phyloP scores from a whole-genome alignment of 2,329 filamentous ascomycete species.

The Epichloe hybrida region DNA sequence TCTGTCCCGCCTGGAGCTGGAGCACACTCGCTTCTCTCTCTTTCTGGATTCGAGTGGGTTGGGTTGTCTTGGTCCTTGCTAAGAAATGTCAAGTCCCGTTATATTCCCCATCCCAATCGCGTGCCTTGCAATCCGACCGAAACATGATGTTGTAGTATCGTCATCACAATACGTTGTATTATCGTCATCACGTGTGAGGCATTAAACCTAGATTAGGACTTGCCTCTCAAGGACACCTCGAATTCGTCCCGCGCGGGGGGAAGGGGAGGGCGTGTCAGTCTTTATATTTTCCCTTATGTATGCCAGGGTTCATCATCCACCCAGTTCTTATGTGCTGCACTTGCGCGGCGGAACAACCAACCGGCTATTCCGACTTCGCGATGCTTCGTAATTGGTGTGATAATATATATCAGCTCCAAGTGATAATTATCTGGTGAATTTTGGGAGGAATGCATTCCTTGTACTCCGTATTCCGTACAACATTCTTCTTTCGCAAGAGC shows the following conservation, averaged over 20 bases:
- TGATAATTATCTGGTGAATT: too few species aligned
- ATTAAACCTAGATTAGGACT: neutral
- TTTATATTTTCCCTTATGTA: too few species aligned
- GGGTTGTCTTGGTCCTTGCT: neutral
- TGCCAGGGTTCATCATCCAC: too few species aligned
- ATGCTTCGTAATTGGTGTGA: neutral
- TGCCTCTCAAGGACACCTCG: neutral
- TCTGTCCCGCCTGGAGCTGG: neutral
- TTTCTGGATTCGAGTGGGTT: neutral
- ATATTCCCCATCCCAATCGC: neutral
- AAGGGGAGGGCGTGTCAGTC: too few species aligned
- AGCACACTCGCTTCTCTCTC: neutral
- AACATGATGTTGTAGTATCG: neutral
- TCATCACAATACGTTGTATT: neutral
- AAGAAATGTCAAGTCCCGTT: neutral
- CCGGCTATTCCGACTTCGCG: neutral
- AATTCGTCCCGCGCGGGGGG: too few species aligned
- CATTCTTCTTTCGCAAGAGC: too few species aligned
- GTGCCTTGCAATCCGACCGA: neutral
- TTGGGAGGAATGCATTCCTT: too few species aligned
- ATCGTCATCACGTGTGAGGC: slow-evolving; percentile 4
- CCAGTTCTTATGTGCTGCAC: neutral
- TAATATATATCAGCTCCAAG: too few species aligned
- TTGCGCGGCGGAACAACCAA: neutral
- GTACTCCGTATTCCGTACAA: too few species aligned